Evolutionary conservation across 305 asterid species (phyloP).

Genomic region (Stenogyne calaminthoides): DNA sequence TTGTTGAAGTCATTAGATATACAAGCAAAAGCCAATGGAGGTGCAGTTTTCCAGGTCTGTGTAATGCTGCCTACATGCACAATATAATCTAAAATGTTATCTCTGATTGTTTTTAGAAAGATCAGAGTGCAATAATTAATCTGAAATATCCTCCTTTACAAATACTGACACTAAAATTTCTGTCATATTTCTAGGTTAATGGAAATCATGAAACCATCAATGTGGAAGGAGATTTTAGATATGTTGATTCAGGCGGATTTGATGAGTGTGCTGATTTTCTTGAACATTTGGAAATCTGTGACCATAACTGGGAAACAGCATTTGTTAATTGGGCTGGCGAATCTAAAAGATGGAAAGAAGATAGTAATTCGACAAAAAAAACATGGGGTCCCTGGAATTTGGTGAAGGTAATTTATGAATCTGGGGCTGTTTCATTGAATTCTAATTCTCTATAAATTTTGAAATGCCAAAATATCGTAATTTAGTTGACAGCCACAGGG

Average conservation of each 20-base stretch:
- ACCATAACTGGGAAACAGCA: conserved; percentile 86
- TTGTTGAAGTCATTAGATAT: conserved; percentile 69
- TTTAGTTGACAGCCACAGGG: neutral
- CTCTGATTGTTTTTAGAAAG: conserved; percentile 1
- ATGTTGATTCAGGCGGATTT: conserved; percentile 76
- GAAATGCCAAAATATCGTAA: conserved; percentile 7
- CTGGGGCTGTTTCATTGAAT: conserved; percentile 20
- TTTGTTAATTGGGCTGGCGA: conserved; percentile 70
- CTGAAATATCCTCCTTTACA: neutral
- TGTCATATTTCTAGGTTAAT: conserved; percentile 57
- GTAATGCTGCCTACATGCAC: conserved; percentile 2
- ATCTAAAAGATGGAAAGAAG: conserved; percentile 62
- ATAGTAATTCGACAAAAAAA: conserved; percentile 48
- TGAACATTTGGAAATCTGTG: conserved; percentile 71
- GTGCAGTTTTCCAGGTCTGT: conserved; percentile 94
- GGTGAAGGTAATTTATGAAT: conserved; percentile 70
- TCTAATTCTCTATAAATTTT: neutral
- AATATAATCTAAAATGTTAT: conserved; percentile 5
- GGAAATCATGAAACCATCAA: conserved; percentile 99
- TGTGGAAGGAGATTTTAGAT: conserved; percentile 91
- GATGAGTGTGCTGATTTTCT: conserved; percentile 82
- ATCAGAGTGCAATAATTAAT: neutral
- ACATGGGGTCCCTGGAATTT: conserved; percentile 80
- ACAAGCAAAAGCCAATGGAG: conserved; percentile 92
- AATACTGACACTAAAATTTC: conserved; percentile 13